phyloP scores from a whole-genome alignment of 2,329 filamentous ascomycete genomes.

The Ceratocystis lukuohia region DNA sequence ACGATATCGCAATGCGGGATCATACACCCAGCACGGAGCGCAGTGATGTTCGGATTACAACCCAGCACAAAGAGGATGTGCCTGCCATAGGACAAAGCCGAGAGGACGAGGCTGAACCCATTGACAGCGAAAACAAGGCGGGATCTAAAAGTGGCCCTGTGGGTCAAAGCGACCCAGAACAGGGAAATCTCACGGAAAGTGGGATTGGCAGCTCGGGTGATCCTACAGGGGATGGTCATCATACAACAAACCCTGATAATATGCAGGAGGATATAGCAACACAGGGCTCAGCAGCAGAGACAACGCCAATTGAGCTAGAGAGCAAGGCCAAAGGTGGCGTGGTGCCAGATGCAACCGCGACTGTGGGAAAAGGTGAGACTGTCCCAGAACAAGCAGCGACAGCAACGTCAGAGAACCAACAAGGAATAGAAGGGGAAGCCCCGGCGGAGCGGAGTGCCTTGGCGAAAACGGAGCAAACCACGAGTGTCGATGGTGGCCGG shows the following conservation, averaged over 20 bases:
- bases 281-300: not conserved
- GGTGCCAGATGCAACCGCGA: no score
- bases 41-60: no score
- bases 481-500: constrained; percentile 22
- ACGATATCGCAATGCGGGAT: not conserved
- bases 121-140: not conserved
- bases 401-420: constrained; percentile 20
- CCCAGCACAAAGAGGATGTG: not conserved
- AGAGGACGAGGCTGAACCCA: not conserved
- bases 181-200: not conserved
- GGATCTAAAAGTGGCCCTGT: not conserved
- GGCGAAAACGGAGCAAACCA: not conserved
- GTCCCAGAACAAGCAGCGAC: constrained; percentile 3
- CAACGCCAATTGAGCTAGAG: not conserved
- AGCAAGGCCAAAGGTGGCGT: not conserved
- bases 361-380: not conserved
- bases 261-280: not conserved
- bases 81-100: not conserved
- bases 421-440: not conserved
- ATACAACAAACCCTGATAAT: not conserved
- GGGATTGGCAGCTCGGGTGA: not conserved
- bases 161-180: not conserved
- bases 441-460: not conserved
- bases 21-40: not conserved
- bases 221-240: not conserved